Evolutionary conservation across 345 rosid genomes (phyloP).

Genomic region (Kernera saxatilis): DNA sequence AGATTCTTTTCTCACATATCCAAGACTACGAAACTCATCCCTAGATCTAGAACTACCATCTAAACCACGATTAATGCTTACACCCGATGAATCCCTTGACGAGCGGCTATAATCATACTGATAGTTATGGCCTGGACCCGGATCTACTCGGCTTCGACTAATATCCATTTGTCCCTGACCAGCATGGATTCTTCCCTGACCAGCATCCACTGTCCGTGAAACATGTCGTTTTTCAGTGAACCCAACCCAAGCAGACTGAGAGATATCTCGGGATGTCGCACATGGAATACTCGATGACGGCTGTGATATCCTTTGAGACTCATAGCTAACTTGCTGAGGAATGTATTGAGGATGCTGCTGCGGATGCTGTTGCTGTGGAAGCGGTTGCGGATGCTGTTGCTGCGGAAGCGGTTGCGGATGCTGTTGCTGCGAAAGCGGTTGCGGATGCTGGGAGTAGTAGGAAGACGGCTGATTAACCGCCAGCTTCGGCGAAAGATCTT

Average conservation of each 20-base stretch:
- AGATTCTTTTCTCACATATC: conserved; percentile 35
- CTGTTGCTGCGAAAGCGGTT: conserved; percentile 11
- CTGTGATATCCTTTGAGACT: conserved; percentile 26
- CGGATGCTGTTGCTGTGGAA: conserved; percentile 27
- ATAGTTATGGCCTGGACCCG: conserved; percentile 24
- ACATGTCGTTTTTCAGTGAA: conserved; percentile 24
- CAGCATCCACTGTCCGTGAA: conserved; percentile 25
- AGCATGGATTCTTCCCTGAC: conserved; percentile 5
- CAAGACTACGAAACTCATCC: conserved; percentile 33
- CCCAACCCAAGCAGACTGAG: conserved; percentile 26
- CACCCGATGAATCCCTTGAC: conserved; percentile 30
- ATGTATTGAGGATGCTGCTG: conserved; percentile 28
- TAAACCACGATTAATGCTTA: conserved; percentile 38
- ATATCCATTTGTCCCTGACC: conserved; percentile 16
- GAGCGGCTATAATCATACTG: conserved; percentile 35
- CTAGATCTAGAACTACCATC: conserved; percentile 46
- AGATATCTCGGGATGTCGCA: conserved; percentile 21
- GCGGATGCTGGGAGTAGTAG: conserved; percentile 25
- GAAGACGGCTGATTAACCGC: conserved; percentile 18
- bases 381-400: conserved; percentile 20
- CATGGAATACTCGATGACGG: conserved; percentile 13
- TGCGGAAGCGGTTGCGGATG: conserved; percentile 25
- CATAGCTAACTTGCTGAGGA: conserved; percentile 35
- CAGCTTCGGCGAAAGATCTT: conserved; percentile 12
- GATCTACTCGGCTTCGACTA: conserved; percentile 18